Conservation (phyloP, 768 basidiomycete species). For the Hygrophorus pudorinus region DNA sequence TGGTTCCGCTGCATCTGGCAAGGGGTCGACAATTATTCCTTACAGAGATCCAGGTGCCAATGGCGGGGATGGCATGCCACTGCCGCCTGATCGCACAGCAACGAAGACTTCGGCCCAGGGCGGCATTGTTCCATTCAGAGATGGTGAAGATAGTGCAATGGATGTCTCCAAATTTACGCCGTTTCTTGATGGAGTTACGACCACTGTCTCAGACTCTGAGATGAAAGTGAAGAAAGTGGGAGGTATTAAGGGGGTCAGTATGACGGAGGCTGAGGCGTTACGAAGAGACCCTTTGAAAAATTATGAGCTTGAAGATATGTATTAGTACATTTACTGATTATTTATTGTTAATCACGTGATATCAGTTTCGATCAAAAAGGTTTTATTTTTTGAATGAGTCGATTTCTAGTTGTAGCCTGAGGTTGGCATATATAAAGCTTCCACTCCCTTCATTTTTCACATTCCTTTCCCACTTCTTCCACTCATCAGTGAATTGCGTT, state of each 20-base stretch:
- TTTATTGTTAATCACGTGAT: too few relatives aligned
- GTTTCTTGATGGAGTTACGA: conserved; percentile 39
- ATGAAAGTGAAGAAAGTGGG: conserved; percentile 55
- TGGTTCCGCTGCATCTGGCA: conserved; percentile 19
- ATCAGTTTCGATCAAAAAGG: too few relatives aligned
- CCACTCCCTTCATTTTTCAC: too few relatives aligned
- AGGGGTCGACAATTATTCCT: conserved; percentile 47
- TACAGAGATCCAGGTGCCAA: conserved; percentile 52
- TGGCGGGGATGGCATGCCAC: conserved; percentile 25
- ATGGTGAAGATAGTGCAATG: conserved; percentile 18
- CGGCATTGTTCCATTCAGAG: conserved; percentile 32
- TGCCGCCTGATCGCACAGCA: conserved; percentile 23
- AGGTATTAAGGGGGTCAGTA: conserved; percentile 29
- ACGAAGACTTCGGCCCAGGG: conserved; percentile 16
- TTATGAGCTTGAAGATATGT: conserved; percentile 34
- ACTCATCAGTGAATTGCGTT: too few relatives aligned
- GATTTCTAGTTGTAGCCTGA: too few relatives aligned
- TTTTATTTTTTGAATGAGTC: too few relatives aligned
- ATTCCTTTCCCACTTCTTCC: too few relatives aligned
- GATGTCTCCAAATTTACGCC: conserved; percentile 46
- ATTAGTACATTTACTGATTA: too few relatives aligned
- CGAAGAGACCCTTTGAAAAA: conserved; percentile 77
- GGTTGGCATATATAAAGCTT: too few relatives aligned
- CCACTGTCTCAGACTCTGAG: conserved; percentile 1
- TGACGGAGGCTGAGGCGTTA: conserved; percentile 68